These are phyloP conservation scores for Microcyclospora pomicola DNA, from an alignment of 2,329 filamentous ascomycete genomes.

Conservation along the genomic window DNA sequence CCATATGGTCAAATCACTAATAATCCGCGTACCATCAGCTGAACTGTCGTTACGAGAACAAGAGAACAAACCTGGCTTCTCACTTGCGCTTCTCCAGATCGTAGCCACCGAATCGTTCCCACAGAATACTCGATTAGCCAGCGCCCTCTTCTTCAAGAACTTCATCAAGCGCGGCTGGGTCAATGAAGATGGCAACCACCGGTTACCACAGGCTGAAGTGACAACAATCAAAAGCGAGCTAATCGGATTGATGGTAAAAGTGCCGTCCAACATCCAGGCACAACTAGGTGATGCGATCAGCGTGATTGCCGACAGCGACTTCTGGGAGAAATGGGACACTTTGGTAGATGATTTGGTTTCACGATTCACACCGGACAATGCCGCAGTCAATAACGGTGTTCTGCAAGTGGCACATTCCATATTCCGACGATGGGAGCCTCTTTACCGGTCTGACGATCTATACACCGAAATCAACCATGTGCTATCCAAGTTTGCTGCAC, in stretches of 20 bases:
- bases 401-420: conserved; percentile 96
- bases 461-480: conserved; percentile 97
- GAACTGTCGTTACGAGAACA: conserved; percentile 67
- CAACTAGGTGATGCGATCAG: conserved; percentile 95
- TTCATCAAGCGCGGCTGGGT: conserved; percentile 91
- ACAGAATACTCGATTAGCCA: conserved; percentile 67
- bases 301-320: conserved; percentile 94
- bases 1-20: neutral
- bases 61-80: conserved; percentile 75
- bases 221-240: conserved; percentile 85
- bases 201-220: conserved; percentile 71
- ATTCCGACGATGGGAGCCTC: conserved; percentile 86
- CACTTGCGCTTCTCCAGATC: conserved; percentile 73
- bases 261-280: conserved; percentile 73
- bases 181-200: conserved; percentile 90
- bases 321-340: conserved; percentile 94
- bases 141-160: conserved; percentile 95
- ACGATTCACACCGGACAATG: conserved; percentile 67
- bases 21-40: conserved; percentile 38
- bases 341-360: conserved; percentile 84
- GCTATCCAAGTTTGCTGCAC: conserved; percentile 64
- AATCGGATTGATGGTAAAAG: conserved; percentile 90
- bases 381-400: conserved; percentile 80
- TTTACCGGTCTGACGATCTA: conserved; percentile 84
- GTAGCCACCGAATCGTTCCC: conserved; percentile 63